Base-by-base conservation (phyloP, 202 grass and related monocot genomes). In the Elaeis oleifera region DNA sequence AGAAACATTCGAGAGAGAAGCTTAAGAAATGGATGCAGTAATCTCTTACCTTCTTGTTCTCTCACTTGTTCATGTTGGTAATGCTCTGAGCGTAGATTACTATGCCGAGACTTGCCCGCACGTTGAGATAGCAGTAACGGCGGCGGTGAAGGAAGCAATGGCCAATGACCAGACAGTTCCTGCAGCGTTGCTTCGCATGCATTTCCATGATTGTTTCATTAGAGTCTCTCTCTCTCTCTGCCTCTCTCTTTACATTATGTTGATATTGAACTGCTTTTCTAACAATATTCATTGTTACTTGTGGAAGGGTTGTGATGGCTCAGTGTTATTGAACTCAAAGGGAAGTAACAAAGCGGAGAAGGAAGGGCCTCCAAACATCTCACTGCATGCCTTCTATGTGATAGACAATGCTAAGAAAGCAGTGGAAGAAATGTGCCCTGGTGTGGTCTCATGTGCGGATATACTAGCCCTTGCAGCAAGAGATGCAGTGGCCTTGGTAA, bases 331-430 rank as follows among this genome's bases (percentile, higher is more conserved):
- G 20, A 81, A 96, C 67, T 96, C 86, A 0, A 74, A 75, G n/a
- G 24, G 14, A 21, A 73, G 23, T 59, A 69, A 80, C 24, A 83
- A 69, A n/a, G 81, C 90, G 13, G 90, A 96, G 72, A 96, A 96
- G 84, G 84, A 79, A 20, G 90, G 90, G 2, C 61, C 80, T 1
- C 90, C 90, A 16, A 96, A 96, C 68, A 55, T 62, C 5, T 96
- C 90, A 7, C 81, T 96, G 22, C 90, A 90, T 70, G 76, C 84
- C 16, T 96, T 96, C 74, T 96, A 59, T 18, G 90, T 96, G 44
- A 68, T 96, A 18, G 87, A 96, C 90, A 90, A 90, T 65, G 90
- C 87, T 54, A 96, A 96, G 87, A 22, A 63, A 56, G 87, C 84
- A 32, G 61, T 96, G 5, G 90, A 96, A 78, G 76, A 80, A 4